These are phyloP conservation scores for Mucor plumbeus DNA, from an alignment of 371 early-diverging fungal species.

Conservation along the genomic window DNA sequence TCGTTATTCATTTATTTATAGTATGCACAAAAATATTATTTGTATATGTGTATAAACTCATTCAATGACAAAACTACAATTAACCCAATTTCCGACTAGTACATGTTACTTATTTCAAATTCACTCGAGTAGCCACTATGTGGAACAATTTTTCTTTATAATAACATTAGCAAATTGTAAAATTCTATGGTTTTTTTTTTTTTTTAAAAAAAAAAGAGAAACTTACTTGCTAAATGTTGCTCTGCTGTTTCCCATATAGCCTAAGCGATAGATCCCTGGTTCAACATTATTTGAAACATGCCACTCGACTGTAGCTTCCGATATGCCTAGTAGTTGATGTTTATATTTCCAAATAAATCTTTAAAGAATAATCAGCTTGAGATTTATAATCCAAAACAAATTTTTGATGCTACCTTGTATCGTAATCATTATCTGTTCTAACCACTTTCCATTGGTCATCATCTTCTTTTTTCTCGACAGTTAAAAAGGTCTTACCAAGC, in stretches of 20 bases:
- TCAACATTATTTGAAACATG: conserved; percentile 26
- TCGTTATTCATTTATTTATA: too few relatives aligned
- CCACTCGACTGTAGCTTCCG: conserved; percentile 48
- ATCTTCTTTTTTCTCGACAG: conserved; percentile 51
- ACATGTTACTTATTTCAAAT: conserved; percentile 22
- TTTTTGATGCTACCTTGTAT: conserved; percentile 33
- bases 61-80: too few relatives aligned
- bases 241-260: conserved; percentile 44
- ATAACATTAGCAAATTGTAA: not conserved
- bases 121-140: conserved; percentile 37
- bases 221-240: conserved; percentile 37
- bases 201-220: not conserved
- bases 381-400: not conserved
- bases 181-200: too few relatives aligned
- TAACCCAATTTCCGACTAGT: not conserved
- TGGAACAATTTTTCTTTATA: conserved; percentile 17
- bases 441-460: conserved; percentile 43
- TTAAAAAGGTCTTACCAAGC: conserved; percentile 50
- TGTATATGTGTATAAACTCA: too few relatives aligned
- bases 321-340: conserved; percentile 36
- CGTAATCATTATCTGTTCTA: conserved; percentile 52
- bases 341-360: conserved; percentile 46
- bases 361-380: not conserved
- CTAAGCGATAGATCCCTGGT: conserved; percentile 42
- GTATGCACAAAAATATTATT: too few relatives aligned